Percentiles rank a stretch among this genome's conserved stretches.
These are phyloP conservation scores for Thielaviopsis punctulata DNA, from an alignment of 2,329 filamentous ascomycete genomes.

Conservation along the genomic window DNA sequence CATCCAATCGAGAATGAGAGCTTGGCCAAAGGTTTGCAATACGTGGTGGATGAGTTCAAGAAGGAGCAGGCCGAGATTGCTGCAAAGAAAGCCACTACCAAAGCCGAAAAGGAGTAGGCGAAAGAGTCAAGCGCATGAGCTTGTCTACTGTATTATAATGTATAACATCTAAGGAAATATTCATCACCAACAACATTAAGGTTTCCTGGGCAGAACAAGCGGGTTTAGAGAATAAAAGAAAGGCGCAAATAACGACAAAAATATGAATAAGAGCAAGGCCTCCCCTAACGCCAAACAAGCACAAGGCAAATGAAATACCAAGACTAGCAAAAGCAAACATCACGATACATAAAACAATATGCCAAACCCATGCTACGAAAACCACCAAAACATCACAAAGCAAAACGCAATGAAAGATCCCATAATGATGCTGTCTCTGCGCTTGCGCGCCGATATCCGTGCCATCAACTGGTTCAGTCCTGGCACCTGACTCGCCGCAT, in stretches of 20 bases:
- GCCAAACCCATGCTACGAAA: constrained; percentile 20
- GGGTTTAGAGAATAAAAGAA: background rate
- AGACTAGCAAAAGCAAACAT: background rate
- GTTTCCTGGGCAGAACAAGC: background rate
- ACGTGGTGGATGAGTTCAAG: constrained; percentile 42
- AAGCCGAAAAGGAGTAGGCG: background rate
- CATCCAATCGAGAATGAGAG: constrained; percentile 48
- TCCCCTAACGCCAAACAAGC: constrained; percentile 9
- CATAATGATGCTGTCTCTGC: constrained; percentile 86
- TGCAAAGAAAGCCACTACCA: constrained; percentile 11
- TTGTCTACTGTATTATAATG: constrained; percentile 9
- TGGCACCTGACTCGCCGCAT: constrained; percentile 78
- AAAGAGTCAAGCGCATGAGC: background rate
- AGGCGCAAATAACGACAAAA: background rate
- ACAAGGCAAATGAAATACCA: constrained; percentile 20
- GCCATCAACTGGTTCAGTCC: constrained; percentile 84
- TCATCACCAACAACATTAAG: background rate
- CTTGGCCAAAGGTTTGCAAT: constrained; percentile 45
- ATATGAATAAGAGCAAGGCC: constrained; percentile 2
- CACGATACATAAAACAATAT: background rate
- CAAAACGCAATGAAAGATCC: constrained; percentile 83
- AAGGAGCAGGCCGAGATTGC: constrained; percentile 19
- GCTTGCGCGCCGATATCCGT: constrained; percentile 86
- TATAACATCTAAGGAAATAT: background rate
- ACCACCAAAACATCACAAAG: constrained; percentile 71